A percentile compares a stretch with the other conserved stretches of the same genome.
These are phyloP conservation scores for Trichosporon inkin DNA, from an alignment of 1,284 basidiomycete species.

Conservation along the genomic window DNA sequence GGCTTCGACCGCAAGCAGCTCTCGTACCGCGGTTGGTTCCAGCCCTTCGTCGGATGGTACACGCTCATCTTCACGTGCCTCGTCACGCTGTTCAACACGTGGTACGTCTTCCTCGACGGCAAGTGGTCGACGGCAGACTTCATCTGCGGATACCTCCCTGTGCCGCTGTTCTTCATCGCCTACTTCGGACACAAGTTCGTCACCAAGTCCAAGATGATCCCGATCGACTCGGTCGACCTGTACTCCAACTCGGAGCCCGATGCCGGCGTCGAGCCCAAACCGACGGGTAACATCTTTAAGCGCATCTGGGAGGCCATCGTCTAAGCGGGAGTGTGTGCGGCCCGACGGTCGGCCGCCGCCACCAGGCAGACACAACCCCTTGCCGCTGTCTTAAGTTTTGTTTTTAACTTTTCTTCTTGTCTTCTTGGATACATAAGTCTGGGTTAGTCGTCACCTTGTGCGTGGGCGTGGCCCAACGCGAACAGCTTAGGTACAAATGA, in stretches of 20 bases:
- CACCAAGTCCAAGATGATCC: constrained; percentile 31
- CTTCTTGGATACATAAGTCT: no score
- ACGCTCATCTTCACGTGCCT: constrained; percentile 35
- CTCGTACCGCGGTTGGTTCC: constrained; percentile 65
- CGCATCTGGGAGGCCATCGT: constrained; percentile 15
- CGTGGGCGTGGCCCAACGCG: no score
- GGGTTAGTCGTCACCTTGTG: no score
- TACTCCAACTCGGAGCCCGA: constrained; percentile 21
- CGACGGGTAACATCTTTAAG: constrained; percentile 7
- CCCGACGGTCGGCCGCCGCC: no score
- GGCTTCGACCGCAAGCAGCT: constrained; percentile 54
- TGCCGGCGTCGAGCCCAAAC: constrained; percentile 3
- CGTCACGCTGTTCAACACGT: constrained; percentile 10
- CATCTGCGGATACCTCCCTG: constrained; percentile 20
- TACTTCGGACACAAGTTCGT: constrained; percentile 51
- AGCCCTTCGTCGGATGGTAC: constrained; percentile 42
- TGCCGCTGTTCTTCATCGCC: constrained; percentile 27
- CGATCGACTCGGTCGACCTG: constrained; percentile 34
- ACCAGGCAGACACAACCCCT: no score
- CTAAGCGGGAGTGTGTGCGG: no score
- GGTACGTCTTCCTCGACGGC: constrained; percentile 19
- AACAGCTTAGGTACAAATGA: no score
- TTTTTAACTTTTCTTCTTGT: no score
- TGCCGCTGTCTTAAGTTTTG: no score
- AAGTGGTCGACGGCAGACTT: constrained; percentile 17